Evolutionary conservation across 2,329 filamentous ascomycete genomes (phyloP).

Genomic region (Clonostachys byssicola): DNA sequence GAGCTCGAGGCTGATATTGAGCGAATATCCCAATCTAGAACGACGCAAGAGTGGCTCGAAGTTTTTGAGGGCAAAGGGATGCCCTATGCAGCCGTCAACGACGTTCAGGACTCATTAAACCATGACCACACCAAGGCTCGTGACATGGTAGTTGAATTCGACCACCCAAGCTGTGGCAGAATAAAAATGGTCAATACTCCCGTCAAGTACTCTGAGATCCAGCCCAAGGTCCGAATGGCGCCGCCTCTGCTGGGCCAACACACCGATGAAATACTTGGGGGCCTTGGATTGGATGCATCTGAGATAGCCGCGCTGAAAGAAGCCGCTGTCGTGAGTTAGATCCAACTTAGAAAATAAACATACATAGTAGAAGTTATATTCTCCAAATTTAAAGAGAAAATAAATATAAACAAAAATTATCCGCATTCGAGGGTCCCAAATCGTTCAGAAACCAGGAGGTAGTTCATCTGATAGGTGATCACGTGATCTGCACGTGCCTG

Average conservation of each 20-base stretch:
- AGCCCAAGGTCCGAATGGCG: slow-evolving; percentile 68
- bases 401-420: not conserved
- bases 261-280: slow-evolving; percentile 70
- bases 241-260: slow-evolving; percentile 87
- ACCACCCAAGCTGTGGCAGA: slow-evolving; percentile 78
- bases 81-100: slow-evolving; percentile 91
- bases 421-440: no score
- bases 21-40: slow-evolving; percentile 66
- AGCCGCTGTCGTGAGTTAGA: slow-evolving; percentile 60
- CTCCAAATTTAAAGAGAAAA: not conserved
- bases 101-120: slow-evolving; percentile 78
- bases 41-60: slow-evolving; percentile 83
- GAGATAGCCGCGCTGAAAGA: slow-evolving; percentile 60
- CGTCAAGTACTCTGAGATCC: slow-evolving; percentile 85
- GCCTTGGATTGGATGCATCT: slow-evolving; percentile 52
- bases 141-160: slow-evolving; percentile 83
- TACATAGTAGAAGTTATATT: not conserved
- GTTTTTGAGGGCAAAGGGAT: slow-evolving; percentile 87
- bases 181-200: slow-evolving; percentile 92
- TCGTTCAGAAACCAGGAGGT: no score
- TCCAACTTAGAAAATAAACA: not conserved
- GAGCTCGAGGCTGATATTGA: slow-evolving; percentile 80
- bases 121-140: slow-evolving; percentile 82
- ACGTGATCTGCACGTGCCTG: slow-evolving; percentile 4
- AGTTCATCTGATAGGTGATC: not conserved